A percentile compares a stretch with the other conserved stretches of the same genome.
phyloP scores from a whole-genome alignment of 805 yeast species.

The Diddensiella transvaalensis region DNA sequence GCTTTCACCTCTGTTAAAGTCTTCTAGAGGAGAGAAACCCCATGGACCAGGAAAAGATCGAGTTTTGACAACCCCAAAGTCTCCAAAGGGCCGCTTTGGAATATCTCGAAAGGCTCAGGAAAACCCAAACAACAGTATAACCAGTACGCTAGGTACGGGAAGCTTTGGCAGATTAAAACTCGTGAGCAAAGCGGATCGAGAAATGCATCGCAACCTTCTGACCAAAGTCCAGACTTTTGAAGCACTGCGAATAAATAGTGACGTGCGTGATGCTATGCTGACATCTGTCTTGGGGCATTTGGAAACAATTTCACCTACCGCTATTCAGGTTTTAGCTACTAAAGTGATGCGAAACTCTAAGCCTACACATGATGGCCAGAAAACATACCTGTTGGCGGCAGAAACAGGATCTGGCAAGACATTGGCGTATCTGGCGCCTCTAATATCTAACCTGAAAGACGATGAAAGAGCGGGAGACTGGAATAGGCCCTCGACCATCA shows the following conservation, averaged over 20 bases:
- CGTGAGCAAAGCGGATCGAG: conserved; percentile 28
- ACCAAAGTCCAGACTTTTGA: conserved; percentile 58
- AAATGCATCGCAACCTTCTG: conserved; percentile 36
- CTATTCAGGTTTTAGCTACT: conserved; percentile 78
- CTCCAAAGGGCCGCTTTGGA: too few species aligned
- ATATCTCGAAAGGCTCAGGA: too few species aligned
- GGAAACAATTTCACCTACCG: conserved; percentile 52
- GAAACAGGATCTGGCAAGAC: conserved; percentile 98
- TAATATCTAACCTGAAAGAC: conserved; percentile 64
- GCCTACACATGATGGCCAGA: conserved; percentile 29
- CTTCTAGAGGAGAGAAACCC: too few species aligned
- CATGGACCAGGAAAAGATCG: too few species aligned
- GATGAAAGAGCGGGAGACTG: conserved; percentile 40
- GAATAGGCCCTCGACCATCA: conserved; percentile 45
- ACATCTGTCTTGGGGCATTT: conserved; percentile 42
- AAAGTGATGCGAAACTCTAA: conserved; percentile 40
- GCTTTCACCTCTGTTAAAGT: too few species aligned
- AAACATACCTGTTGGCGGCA: conserved; percentile 79
- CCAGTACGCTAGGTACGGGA: conserved; percentile 1
- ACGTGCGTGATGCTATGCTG: conserved; percentile 58
- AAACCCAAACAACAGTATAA: neutral
- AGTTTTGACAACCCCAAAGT: too few species aligned
- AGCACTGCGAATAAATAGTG: conserved; percentile 63
- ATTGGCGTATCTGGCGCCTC: conserved; percentile 79
- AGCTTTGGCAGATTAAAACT: conserved; percentile 28